These are phyloP conservation scores for Aspergillus udagawae DNA, from an alignment of 2,329 filamentous ascomycete genomes.

Conservation along the genomic window DNA sequence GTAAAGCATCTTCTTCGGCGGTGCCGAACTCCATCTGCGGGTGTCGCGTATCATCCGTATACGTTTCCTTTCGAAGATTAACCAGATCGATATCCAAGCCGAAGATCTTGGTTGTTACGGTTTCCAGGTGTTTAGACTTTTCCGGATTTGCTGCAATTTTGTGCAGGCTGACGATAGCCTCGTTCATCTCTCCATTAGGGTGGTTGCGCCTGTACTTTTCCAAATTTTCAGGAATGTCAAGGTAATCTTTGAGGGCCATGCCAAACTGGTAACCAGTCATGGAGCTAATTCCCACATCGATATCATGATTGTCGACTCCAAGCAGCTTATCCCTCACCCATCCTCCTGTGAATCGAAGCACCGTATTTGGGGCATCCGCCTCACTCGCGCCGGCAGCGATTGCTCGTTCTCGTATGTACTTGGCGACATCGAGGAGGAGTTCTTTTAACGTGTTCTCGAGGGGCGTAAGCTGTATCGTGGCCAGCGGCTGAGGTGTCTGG, in stretches of 20 bases:
- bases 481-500: slow-evolving; percentile 12
- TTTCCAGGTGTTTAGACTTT: slow-evolving; percentile 94
- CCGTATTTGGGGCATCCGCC: slow-evolving; percentile 23
- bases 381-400: slow-evolving; percentile 39
- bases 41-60: slow-evolving; percentile 82
- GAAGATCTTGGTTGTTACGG: slow-evolving; percentile 78
- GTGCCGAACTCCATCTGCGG: slow-evolving; percentile 93
- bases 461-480: slow-evolving; percentile 58
- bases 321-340: slow-evolving; percentile 51
- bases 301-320: slow-evolving; percentile 44
- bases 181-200: slow-evolving; percentile 50
- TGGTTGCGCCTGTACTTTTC: slow-evolving; percentile 44
- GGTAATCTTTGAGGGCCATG: slow-evolving; percentile 40
- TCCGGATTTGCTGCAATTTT: slow-evolving; percentile 90
- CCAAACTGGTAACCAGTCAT: slow-evolving; percentile 50
- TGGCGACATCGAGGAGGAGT: slow-evolving; percentile 79
- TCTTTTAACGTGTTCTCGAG: slow-evolving; percentile 68
- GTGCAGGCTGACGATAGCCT: slow-evolving; percentile 71
- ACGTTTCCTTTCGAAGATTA: slow-evolving; percentile 88
- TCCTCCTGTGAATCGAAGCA: slow-evolving; percentile 47
- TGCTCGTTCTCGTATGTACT: slow-evolving; percentile 50
- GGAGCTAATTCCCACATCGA: slow-evolving; percentile 47
- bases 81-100: slow-evolving; percentile 90
- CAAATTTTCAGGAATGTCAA: slow-evolving; percentile 37
- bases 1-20: slow-evolving; percentile 80